Percentiles rank a stretch among this genome's conserved stretches.
Conservation (phyloP, 148 eudicot species). For the Rhododendron williamsianum region DNA sequence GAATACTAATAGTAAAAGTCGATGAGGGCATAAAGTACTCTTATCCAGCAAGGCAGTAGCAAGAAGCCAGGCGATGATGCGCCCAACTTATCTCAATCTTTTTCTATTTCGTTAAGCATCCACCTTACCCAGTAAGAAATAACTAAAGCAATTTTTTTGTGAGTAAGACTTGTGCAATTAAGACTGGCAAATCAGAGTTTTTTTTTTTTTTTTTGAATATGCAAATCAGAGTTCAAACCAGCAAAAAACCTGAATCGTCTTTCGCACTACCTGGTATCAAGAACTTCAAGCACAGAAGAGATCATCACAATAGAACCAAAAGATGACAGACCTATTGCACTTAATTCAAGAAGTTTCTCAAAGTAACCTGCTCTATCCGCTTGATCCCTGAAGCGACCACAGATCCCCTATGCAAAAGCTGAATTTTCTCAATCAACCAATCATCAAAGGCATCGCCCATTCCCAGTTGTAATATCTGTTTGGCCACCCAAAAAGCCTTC, state of each 20-base stretch:
- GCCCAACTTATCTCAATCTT: background rate
- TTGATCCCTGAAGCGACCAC: constrained; percentile 82
- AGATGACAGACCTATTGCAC: background rate
- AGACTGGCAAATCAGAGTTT: background rate
- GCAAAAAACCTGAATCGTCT: background rate
- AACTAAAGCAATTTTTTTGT: background rate
- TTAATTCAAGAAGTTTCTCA: constrained; percentile 8
- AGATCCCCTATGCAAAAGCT: constrained; percentile 70
- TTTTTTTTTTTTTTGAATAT: too few species aligned
- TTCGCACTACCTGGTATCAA: background rate
- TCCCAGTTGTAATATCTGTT: constrained; percentile 91
- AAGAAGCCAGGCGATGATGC: background rate
- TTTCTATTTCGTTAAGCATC: background rate
- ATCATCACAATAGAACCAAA: background rate
- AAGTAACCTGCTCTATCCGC: constrained; percentile 77
- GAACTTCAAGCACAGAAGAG: constrained; percentile 2
- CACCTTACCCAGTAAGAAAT: background rate
- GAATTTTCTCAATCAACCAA: constrained; percentile 97
- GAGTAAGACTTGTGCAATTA: background rate
- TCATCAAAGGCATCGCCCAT: constrained; percentile 99
- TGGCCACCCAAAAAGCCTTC: constrained; percentile 97
- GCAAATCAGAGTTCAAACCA: background rate
- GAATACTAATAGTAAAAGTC: background rate
- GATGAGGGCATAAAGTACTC: background rate
- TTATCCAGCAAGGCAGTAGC: background rate